phyloP scores from a whole-genome alignment of 2,329 filamentous ascomycete species.

The Sporothrix humicola region DNA sequence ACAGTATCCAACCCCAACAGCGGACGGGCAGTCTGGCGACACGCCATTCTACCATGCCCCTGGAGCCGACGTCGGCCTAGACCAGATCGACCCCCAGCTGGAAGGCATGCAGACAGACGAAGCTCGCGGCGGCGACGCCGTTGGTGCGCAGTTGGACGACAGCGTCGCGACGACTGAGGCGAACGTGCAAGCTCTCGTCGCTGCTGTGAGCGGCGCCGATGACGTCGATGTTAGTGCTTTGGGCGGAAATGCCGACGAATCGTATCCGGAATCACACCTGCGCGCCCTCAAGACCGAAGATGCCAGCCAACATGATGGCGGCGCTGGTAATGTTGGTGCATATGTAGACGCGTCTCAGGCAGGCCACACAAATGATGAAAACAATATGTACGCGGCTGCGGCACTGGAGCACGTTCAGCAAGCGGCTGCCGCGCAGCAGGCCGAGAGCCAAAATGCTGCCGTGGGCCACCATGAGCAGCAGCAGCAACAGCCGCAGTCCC shows the following conservation, averaged over 20 bases:
- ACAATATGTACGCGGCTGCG: constrained; percentile 27
- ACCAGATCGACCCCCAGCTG: constrained; percentile 44
- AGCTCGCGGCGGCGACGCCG: neutral
- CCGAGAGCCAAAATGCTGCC: constrained; percentile 14
- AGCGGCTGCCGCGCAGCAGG: constrained; percentile 24
- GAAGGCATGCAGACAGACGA: constrained; percentile 38
- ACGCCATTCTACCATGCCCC: constrained; percentile 50
- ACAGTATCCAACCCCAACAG: constrained; percentile 55
- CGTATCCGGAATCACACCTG: constrained; percentile 38
- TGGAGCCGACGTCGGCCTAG: constrained; percentile 33
- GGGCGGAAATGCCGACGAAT: constrained; percentile 22
- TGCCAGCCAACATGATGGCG: constrained; percentile 6
- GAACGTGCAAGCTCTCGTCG: constrained; percentile 27
- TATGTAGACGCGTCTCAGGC: constrained; percentile 23
- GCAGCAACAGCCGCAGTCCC: constrained; percentile 43
- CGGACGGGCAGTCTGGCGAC: constrained; percentile 53
- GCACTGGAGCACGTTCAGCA: constrained; percentile 32
- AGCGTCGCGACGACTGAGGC: constrained; percentile 31
- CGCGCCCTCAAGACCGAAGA: constrained; percentile 36
- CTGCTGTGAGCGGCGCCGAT: constrained; percentile 15
- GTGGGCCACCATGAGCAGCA: constrained; percentile 44
- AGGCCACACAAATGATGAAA: constrained; percentile 17
- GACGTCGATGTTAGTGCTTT: neutral
- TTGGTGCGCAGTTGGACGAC: constrained; percentile 7
- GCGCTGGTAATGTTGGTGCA: neutral